Conservation (phyloP, 495 filamentous ascomycete genomes). For the Bryoglossum gracile region DNA sequence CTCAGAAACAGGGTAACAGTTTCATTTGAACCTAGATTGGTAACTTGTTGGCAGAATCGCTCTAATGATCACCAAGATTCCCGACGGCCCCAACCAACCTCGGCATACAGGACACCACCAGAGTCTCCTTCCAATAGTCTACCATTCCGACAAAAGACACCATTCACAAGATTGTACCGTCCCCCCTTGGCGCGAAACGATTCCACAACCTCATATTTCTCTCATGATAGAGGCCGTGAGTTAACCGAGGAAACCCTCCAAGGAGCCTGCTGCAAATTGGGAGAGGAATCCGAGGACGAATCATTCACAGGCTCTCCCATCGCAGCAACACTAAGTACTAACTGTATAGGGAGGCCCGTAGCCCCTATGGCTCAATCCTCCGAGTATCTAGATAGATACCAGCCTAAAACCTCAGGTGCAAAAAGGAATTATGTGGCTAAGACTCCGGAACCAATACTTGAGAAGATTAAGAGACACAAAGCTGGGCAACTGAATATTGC, state of each 20-base stretch:
- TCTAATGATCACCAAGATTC: background rate
- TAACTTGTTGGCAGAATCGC: background rate
- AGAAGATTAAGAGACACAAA: slow-evolving; percentile 15
- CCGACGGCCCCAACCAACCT: background rate
- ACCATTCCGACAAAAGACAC: background rate
- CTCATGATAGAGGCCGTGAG: background rate
- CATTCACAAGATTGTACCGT: background rate
- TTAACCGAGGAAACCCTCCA: background rate
- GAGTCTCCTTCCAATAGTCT: slow-evolving; percentile 5
- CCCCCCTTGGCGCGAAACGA: background rate
- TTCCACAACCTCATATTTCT: background rate
- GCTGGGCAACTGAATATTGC: background rate
- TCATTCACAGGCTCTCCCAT: background rate
- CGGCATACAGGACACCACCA: slow-evolving; percentile 10
- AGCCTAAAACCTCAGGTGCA: background rate
- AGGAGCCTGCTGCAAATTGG: background rate
- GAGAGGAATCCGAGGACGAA: background rate
- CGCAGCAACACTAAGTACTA: background rate
- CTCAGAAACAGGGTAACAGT: too few species aligned
- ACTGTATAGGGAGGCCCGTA: background rate
- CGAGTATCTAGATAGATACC: slow-evolving; percentile 16
- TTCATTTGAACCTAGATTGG: background rate
- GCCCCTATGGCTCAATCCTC: background rate
- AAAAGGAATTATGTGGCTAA: slow-evolving; percentile 11
- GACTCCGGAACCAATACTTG: slow-evolving; percentile 10